Conservation (phyloP, 2,329 filamentous ascomycete genomes). For the Sordariomycetes sp. region DNA sequence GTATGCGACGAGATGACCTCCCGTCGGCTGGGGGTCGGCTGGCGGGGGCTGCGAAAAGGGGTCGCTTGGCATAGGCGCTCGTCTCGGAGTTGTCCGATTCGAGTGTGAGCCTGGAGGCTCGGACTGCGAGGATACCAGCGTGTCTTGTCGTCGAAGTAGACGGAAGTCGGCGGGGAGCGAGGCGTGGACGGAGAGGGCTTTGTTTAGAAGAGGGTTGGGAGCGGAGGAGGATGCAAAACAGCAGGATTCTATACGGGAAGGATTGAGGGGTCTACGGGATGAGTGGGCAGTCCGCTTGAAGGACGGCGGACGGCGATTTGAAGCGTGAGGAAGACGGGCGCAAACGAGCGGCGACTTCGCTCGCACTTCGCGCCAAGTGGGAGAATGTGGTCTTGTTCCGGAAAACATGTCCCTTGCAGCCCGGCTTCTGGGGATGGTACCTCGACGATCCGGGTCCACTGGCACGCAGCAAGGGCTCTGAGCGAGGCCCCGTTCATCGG, state of each 20-base stretch:
- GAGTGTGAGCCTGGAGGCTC: not conserved
- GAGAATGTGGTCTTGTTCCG: not conserved
- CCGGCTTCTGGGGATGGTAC: not conserved
- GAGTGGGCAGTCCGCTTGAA: not conserved
- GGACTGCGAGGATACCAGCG: not conserved
- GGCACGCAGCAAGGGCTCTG: not conserved
- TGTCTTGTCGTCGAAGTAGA: not conserved
- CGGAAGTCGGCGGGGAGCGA: not conserved
- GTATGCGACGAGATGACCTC: not conserved
- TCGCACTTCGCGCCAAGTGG: not conserved
- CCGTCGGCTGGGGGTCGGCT: not conserved
- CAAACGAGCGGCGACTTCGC: not conserved
- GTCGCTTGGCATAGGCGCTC: not conserved
- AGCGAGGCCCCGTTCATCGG: not conserved
- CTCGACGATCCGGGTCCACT: not conserved
- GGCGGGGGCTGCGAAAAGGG: not conserved
- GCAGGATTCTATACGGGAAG: not conserved
- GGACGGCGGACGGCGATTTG: not conserved
- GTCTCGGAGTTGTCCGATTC: not conserved
- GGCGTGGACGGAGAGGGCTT: not conserved
- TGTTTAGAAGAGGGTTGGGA: not conserved
- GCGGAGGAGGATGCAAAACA: not conserved
- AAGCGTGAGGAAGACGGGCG: not conserved
- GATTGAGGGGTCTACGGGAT: not conserved
- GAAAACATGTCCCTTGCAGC: not conserved